Evolutionary conservation across 345 rosid species (phyloP), one percentile per base, ranked within the genome.

Genomic region (Euclidium syriacum): DNA sequence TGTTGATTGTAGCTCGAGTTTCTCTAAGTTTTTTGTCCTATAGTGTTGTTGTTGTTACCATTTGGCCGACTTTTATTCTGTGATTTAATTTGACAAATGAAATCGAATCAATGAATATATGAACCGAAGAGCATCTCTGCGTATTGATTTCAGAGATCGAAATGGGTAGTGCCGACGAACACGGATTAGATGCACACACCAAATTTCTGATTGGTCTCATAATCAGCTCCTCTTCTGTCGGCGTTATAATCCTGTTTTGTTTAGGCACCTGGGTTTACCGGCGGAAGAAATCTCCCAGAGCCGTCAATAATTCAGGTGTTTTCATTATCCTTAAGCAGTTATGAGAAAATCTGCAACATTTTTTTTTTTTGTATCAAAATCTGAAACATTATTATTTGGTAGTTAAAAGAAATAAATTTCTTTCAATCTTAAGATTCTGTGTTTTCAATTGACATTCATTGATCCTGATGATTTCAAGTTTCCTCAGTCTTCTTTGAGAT

Each of bases 301-400:
- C 73, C 26, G 56, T 16, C 35, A 81, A 72, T 60, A 73, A 61
- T 58, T 74, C 84, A 77, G 95, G 91, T 84, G n/a, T n/a, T n/a
- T n/a, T n/a, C n/a, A n/a, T n/a, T n/a, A n/a, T n/a, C n/a, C n/a
- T n/a, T n/a, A n/a, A n/a, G n/a, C n/a, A n/a, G n/a, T n/a, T n/a
- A n/a, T n/a, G n/a, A n/a, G n/a, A n/a, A n/a, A n/a, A n/a, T n/a
- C n/a, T n/a, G n/a, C n/a, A n/a, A n/a, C n/a, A n/a, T n/a, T n/a
- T n/a, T n/a, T n/a, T n/a, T 9, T 29, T 1, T 29, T 6, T 29
- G 33, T 5, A 29, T 29, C 33, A 9, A 29, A 9, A 29, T 5
- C 3, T 29, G 33, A 39, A 15, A n/a, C 33, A 39, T 5, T 39
- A 11, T 39, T 39, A 29, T 34, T 36, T 48, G 20, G 17, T 46